These are phyloP conservation scores for Dionaea muscipula DNA, from an alignment of 179 eudicot species.

Conservation along the genomic window DNA sequence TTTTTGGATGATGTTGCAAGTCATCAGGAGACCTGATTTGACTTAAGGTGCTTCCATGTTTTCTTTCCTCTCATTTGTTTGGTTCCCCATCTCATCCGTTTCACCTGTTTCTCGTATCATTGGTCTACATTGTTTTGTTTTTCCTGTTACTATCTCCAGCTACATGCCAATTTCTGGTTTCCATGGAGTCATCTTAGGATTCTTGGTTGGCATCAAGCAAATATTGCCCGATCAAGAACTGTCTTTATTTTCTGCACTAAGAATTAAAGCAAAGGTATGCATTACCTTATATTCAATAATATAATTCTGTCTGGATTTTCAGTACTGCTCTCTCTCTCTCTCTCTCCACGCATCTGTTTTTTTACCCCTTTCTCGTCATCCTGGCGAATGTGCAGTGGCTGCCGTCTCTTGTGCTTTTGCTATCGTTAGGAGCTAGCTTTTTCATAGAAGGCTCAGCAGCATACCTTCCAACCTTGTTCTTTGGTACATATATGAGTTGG, in stretches of 20 bases:
- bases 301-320: background rate
- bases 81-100: background rate
- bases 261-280: slow-evolving; percentile 75
- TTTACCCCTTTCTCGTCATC: background rate
- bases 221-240: slow-evolving; percentile 91
- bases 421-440: slow-evolving; percentile 52
- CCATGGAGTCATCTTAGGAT: slow-evolving; percentile 78
- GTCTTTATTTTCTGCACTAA: slow-evolving; percentile 30
- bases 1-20: no score
- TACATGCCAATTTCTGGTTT: slow-evolving; percentile 90
- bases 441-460: slow-evolving; percentile 49
- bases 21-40: no score
- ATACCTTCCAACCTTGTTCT: slow-evolving; percentile 69
- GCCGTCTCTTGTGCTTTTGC: slow-evolving; percentile 57
- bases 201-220: slow-evolving; percentile 91
- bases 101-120: no score
- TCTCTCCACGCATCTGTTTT: background rate
- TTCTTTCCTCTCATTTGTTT: no score
- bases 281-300: background rate
- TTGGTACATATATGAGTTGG: slow-evolving; percentile 93
- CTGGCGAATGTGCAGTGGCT: slow-evolving; percentile 66
- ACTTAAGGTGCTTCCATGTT: no score
- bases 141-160: slow-evolving; percentile 23
- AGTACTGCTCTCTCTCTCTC: background rate
- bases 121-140: no score